Evolutionary conservation across 1,284 basidiomycete species (phyloP).

Genomic region (Gomphus bonarii): DNA sequence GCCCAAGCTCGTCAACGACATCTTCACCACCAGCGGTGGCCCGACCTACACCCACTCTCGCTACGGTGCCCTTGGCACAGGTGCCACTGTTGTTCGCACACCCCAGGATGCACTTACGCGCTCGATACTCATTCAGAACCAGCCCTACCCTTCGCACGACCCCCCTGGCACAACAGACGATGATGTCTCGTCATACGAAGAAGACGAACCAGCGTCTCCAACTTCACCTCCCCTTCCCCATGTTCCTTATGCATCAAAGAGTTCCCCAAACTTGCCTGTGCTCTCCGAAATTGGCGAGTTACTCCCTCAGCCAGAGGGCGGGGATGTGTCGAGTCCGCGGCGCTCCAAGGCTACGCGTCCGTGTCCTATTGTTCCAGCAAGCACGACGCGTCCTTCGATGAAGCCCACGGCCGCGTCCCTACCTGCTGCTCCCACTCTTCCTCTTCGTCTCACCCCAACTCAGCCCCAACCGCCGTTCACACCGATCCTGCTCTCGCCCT

Average conservation of each 20-base stretch:
- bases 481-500: conserved; percentile 53
- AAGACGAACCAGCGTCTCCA: conserved; percentile 20
- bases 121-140: conserved; percentile 14
- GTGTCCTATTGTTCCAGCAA: conserved; percentile 18
- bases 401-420: conserved; percentile 25
- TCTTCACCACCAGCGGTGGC: conserved; percentile 22
- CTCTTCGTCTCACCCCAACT: conserved; percentile 18
- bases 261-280: conserved; percentile 12
- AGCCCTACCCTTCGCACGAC: conserved; percentile 17
- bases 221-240: conserved; percentile 49
- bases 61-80: conserved; percentile 45
- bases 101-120: conserved; percentile 55
- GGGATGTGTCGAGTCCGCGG: conserved; percentile 9
- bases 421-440: conserved; percentile 25
- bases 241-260: conserved; percentile 11
- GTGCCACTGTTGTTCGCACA: conserved; percentile 63
- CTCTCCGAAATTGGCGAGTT: conserved; percentile 5
- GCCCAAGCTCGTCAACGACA: conserved; percentile 36
- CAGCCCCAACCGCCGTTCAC: conserved; percentile 44
- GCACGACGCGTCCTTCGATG: conserved; percentile 16
- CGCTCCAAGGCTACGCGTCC: conserved; percentile 30
- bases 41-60: conserved; percentile 32
- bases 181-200: conserved; percentile 20
- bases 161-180: conserved; percentile 15
- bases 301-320: not conserved